Conservation (phyloP, 192 early-diverging fungal species). For the Entomortierella beljakovae region DNA sequence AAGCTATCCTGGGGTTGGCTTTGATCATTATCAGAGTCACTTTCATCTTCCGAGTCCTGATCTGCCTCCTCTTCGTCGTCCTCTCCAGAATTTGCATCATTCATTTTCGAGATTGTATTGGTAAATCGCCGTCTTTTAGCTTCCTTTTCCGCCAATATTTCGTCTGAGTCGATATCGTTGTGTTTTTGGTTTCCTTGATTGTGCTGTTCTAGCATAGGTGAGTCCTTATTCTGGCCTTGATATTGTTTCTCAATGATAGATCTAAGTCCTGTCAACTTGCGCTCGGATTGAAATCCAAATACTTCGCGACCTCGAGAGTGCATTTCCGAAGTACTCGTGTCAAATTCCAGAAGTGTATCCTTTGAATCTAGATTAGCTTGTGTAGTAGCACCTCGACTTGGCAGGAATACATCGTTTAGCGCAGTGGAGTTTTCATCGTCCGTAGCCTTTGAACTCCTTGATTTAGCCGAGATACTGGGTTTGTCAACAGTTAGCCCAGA, state of each 20-base stretch:
- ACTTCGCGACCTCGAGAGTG: slow-evolving; percentile 47
- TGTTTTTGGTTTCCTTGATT: not conserved
- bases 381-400: not conserved
- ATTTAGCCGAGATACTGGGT: not conserved
- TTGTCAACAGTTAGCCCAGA: slow-evolving; percentile 34
- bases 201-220: not conserved
- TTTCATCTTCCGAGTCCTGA: slow-evolving; percentile 31
- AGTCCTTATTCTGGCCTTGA: not conserved
- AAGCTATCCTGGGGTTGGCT: slow-evolving; percentile 17
- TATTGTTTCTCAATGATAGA: slow-evolving; percentile 14
- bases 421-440: slow-evolving; percentile 9
- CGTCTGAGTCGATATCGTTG: not conserved
- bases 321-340: no score
- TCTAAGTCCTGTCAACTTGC: slow-evolving; percentile 32
- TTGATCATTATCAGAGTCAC: slow-evolving; percentile 35
- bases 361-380: not conserved
- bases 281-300: slow-evolving; percentile 42
- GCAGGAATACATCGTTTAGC: slow-evolving; percentile 38
- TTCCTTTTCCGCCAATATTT: not conserved
- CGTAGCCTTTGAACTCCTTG: slow-evolving; percentile 3
- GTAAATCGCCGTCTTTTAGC: slow-evolving; percentile 16
- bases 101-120: slow-evolving; percentile 22
- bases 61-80: slow-evolving; percentile 55
- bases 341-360: not conserved
- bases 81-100: slow-evolving; percentile 37